These are phyloP conservation scores for Phytophthora pluvialis DNA, from an alignment of 352 stramenopile genomes.

Conservation along the genomic window DNA sequence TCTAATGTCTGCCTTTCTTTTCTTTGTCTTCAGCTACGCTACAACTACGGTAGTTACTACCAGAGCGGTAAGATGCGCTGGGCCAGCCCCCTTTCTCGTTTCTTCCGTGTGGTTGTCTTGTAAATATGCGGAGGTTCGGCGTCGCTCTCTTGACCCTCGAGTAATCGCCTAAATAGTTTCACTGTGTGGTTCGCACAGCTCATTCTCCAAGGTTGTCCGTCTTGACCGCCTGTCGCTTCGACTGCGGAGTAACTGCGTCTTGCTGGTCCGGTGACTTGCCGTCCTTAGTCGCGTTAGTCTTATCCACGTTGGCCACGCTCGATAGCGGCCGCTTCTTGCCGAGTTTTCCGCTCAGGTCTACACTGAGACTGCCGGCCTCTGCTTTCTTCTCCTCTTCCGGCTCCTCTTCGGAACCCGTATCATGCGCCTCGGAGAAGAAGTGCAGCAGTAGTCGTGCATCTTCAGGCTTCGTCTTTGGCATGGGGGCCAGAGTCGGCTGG, in stretches of 20 bases:
- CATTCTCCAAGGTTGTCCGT: slow-evolving; percentile 48
- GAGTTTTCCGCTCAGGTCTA: slow-evolving; percentile 45
- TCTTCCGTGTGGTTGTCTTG: slow-evolving; percentile 34
- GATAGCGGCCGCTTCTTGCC: slow-evolving; percentile 71
- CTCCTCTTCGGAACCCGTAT: slow-evolving; percentile 40
- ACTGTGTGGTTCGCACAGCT: slow-evolving; percentile 19
- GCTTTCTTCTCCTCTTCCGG: slow-evolving; percentile 20
- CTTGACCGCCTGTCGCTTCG: slow-evolving; percentile 56
- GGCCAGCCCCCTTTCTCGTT: slow-evolving; percentile 15
- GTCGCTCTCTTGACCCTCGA: slow-evolving; percentile 28
- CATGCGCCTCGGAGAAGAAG: slow-evolving; percentile 74
- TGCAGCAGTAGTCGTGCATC: slow-evolving; percentile 79
- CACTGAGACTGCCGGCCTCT: slow-evolving; percentile 25
- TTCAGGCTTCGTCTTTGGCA: slow-evolving; percentile 54
- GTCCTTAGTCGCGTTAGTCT: slow-evolving; percentile 9
- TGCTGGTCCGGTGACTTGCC: slow-evolving; percentile 17
- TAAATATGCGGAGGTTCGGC: slow-evolving; percentile 39
- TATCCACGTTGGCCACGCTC: slow-evolving; percentile 21
- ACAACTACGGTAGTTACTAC: too few relatives aligned
- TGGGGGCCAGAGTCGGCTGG: slow-evolving; percentile 21
- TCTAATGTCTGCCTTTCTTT: slow-evolving; percentile 37
- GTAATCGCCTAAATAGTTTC: slow-evolving; percentile 54
- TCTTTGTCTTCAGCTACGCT: slow-evolving; percentile 39
- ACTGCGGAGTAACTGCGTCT: slow-evolving; percentile 23
- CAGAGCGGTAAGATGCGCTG: slow-evolving; percentile 32